These are phyloP conservation scores for Cordyceps cicadae DNA, from an alignment of 2,329 filamentous ascomycete species.

Conservation along the genomic window DNA sequence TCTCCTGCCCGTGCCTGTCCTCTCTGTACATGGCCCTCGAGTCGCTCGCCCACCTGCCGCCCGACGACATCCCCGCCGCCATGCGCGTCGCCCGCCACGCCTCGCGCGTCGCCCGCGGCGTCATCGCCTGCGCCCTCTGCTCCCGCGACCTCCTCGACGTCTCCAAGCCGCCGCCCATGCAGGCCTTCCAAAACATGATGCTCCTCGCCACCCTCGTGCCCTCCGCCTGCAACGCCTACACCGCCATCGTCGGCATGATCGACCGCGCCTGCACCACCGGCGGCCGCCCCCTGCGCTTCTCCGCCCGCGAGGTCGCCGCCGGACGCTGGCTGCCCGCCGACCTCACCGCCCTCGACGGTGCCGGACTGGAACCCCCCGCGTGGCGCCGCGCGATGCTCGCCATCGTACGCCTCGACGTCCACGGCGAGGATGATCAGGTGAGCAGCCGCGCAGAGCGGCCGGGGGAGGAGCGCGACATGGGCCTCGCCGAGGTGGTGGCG, in stretches of 20 bases:
- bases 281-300: slow-evolving; percentile 36
- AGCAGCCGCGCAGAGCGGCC: no score
- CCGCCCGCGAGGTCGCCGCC: slow-evolving; percentile 35
- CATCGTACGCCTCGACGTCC: slow-evolving; percentile 49
- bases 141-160: slow-evolving; percentile 29
- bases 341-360: slow-evolving; percentile 29
- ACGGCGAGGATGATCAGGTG: slow-evolving; percentile 40
- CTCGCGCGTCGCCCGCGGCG: slow-evolving; percentile 40
- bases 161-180: slow-evolving; percentile 32
- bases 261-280: slow-evolving; percentile 36
- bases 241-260: slow-evolving; percentile 44
- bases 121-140: slow-evolving; percentile 44
- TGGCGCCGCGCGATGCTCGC: slow-evolving; percentile 49
- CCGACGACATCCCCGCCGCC: slow-evolving; percentile 35
- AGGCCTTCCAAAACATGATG: slow-evolving; percentile 51
- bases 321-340: slow-evolving; percentile 20
- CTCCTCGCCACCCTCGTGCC: slow-evolving; percentile 49
- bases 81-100: slow-evolving; percentile 41
- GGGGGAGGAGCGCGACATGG: slow-evolving; percentile 21
- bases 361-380: slow-evolving; percentile 40
- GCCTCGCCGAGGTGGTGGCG: slow-evolving; percentile 46
- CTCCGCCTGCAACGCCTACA: slow-evolving; percentile 50
- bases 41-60: slow-evolving; percentile 39
- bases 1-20: slow-evolving; percentile 40
- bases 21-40: slow-evolving; percentile 43